These are phyloP conservation scores for Rauvolfia tetraphylla DNA, from an alignment of 257 asterid genomes.

Conservation along the genomic window DNA sequence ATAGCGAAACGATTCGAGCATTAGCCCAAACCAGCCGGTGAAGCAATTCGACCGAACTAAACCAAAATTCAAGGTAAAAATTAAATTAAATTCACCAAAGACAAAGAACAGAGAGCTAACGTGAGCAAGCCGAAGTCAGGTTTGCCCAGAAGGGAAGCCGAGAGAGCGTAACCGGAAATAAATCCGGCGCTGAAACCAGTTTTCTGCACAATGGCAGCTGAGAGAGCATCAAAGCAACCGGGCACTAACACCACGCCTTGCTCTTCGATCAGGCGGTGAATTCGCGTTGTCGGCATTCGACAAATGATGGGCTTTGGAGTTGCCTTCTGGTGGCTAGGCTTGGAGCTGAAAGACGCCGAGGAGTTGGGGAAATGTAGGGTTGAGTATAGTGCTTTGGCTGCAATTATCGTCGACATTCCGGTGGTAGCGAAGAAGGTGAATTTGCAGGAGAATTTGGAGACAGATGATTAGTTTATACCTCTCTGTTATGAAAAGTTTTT, in stretches of 20 bases:
- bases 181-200: conserved; percentile 20
- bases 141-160: conserved; percentile 24
- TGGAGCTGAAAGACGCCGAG: not conserved
- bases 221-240: conserved; percentile 22
- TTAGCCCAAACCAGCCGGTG: not conserved
- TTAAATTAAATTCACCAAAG: not conserved
- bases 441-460: no score
- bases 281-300: conserved; percentile 9
- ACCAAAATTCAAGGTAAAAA: not conserved
- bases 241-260: conserved; percentile 15
- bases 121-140: conserved; percentile 22
- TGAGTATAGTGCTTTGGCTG: not conserved
- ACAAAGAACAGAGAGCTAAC: conserved; percentile 1
- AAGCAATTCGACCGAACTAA: not conserved
- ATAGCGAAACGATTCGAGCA: not conserved
- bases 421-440: no score
- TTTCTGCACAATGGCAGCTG: conserved; percentile 21
- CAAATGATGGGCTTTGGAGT: not conserved
- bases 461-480: no score
- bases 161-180: conserved; percentile 19
- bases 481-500: no score
- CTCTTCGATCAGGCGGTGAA: conserved; percentile 23
- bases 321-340: not conserved
- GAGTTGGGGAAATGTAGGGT: not conserved
- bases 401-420: conserved; percentile 6